Conservation (phyloP, 2,329 filamentous ascomycete species). For the Didymella arachidicola region DNA sequence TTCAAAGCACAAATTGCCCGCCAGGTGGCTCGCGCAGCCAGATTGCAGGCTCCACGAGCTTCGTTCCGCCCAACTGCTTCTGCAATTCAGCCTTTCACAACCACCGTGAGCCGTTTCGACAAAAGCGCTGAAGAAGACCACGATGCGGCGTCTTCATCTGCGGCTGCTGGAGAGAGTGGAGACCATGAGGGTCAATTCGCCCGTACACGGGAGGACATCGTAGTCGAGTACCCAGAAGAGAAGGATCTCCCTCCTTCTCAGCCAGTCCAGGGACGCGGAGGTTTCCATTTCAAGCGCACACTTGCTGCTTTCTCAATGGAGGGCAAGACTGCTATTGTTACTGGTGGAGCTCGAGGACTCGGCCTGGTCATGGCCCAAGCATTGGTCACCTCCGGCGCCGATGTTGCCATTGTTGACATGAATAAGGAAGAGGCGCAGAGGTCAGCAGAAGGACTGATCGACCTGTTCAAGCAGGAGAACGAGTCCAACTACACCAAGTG, state of each 20-base stretch:
- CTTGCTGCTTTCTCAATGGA: constrained; percentile 87
- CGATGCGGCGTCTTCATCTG: constrained; percentile 48
- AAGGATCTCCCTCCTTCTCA: constrained; percentile 73
- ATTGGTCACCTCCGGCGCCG: constrained; percentile 84
- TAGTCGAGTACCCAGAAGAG: constrained; percentile 80
- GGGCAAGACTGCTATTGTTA: constrained; percentile 82
- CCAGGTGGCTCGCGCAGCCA: constrained; percentile 39
- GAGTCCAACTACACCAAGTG: constrained; percentile 63
- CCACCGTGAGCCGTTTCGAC: constrained; percentile 40
- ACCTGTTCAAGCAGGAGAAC: constrained; percentile 80
- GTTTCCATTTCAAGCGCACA: constrained; percentile 83
- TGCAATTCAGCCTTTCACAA: constrained; percentile 40
- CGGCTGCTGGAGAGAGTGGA: constrained; percentile 51
- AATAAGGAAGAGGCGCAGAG: constrained; percentile 87
- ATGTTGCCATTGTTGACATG: constrained; percentile 91
- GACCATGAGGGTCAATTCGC: constrained; percentile 73
- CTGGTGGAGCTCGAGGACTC: constrained; percentile 86
- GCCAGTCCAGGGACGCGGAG: constrained; percentile 78
- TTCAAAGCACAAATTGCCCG: constrained; percentile 46
- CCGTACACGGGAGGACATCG: constrained; percentile 79
- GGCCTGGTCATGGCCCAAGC: constrained; percentile 94
- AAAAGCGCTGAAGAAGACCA: constrained; percentile 37
- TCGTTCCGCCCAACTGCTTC: constrained; percentile 30
- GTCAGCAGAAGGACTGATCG: constrained; percentile 76
- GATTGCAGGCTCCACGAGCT: constrained; percentile 39